Percentiles rank a stretch among this genome's conserved stretches.
phyloP scores from a whole-genome alignment of 2,329 filamentous ascomycete genomes.

The Graphilbum fragrans region DNA sequence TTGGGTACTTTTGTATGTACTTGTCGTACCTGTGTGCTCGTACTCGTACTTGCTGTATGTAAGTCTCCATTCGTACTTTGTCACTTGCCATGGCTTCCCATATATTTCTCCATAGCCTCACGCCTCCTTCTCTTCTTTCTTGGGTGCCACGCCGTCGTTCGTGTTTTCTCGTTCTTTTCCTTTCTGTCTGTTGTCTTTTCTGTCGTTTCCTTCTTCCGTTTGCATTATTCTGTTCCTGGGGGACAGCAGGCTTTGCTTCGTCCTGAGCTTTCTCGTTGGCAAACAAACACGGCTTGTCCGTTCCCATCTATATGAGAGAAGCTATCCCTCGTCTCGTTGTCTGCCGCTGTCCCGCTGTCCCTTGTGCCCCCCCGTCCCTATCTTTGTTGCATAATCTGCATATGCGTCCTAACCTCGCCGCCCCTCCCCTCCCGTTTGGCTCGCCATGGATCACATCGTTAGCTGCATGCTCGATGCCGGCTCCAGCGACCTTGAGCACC shows the following conservation, averaged over 20 bases:
- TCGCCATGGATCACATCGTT: constrained; percentile 48
- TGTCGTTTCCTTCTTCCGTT: neutral
- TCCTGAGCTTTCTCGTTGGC: neutral
- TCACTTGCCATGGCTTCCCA: too few species aligned
- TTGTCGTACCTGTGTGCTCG: too few species aligned
- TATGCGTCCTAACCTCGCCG: neutral
- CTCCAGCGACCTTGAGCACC: constrained; percentile 21
- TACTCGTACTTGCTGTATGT: too few species aligned
- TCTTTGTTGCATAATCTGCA: neutral
- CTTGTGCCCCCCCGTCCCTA: neutral
- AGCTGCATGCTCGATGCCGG: constrained; percentile 41
- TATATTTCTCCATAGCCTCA: too few species aligned
- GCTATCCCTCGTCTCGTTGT: neutral
- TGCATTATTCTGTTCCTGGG: too few species aligned
- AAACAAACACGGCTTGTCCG: too few species aligned
- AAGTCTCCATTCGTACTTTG: too few species aligned
- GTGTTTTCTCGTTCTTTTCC: neutral
- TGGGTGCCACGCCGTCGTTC: neutral
- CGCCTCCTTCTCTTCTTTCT: neutral
- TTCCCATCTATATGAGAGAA: neutral
- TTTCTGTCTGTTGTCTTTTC: neutral
- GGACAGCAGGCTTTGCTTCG: too few species aligned
- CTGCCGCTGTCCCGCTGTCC: neutral
- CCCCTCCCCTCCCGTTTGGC: neutral
- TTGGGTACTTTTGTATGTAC: too few species aligned